These are phyloP conservation scores for Fusarium piperis DNA, from an alignment of 2,329 filamentous ascomycete species.

Conservation along the genomic window DNA sequence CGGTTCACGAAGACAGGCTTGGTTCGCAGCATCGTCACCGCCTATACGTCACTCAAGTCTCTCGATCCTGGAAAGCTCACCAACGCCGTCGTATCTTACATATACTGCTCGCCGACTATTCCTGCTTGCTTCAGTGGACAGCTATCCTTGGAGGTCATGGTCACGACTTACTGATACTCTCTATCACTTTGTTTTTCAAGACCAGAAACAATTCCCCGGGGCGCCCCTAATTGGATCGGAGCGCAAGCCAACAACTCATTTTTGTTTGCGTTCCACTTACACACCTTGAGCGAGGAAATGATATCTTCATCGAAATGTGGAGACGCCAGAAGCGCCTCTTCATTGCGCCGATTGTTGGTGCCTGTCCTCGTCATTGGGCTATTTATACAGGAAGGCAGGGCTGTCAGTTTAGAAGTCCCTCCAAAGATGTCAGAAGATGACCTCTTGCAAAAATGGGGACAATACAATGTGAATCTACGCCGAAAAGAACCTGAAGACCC, in stretches of 20 bases:
- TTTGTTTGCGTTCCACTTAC: not conserved
- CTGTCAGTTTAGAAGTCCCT: slow-evolving; percentile 21
- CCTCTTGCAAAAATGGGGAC: slow-evolving; percentile 41
- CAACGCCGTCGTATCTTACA: slow-evolving; percentile 19
- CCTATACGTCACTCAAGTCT: slow-evolving; percentile 29
- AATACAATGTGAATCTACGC: slow-evolving; percentile 27
- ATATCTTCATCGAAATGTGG: slow-evolving; percentile 16
- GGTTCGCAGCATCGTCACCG: slow-evolving; percentile 15
- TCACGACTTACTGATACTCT: slow-evolving; percentile 14
- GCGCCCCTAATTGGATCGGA: not conserved
- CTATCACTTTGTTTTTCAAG: slow-evolving; percentile 7
- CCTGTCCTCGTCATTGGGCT: slow-evolving; percentile 34
- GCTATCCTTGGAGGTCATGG: slow-evolving; percentile 9
- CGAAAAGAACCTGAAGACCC: slow-evolving; percentile 36
- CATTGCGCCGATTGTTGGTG: slow-evolving; percentile 35
- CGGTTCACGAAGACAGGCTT: slow-evolving; percentile 9
- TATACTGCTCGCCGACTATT: not conserved
- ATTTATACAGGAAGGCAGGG: slow-evolving; percentile 23
- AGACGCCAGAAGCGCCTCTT: slow-evolving; percentile 25
- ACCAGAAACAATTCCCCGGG: not conserved
- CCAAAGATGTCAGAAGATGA: slow-evolving; percentile 41
- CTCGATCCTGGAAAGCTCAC: slow-evolving; percentile 17
- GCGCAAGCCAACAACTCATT: not conserved
- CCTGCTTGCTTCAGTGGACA: slow-evolving; percentile 7
- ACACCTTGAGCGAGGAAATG: slow-evolving; percentile 19